Conservation (phyloP, 805 yeast species). For the Starmerella bombicola region DNA sequence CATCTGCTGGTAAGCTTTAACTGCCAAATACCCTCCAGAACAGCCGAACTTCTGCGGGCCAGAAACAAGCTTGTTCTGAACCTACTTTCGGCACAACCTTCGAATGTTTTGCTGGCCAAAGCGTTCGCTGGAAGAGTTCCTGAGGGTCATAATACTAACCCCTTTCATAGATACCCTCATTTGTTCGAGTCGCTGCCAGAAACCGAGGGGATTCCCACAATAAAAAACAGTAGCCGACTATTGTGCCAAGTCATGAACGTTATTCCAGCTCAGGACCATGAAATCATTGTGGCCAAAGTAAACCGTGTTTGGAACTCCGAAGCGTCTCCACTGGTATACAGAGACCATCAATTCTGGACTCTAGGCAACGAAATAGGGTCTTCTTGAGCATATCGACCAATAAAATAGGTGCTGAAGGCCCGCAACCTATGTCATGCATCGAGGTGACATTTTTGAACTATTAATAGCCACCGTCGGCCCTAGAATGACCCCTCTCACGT, state of each 20-base stretch:
- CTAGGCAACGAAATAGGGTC: constrained; percentile 6
- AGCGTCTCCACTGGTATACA: constrained; percentile 13
- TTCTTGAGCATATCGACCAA: no score
- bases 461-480: no score
- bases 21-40: constrained; percentile 72
- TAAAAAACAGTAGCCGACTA: constrained; percentile 23
- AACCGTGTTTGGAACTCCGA: constrained; percentile 6
- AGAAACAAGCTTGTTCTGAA: constrained; percentile 54
- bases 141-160: constrained; percentile 30
- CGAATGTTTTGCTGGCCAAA: constrained; percentile 48
- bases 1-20: constrained; percentile 72
- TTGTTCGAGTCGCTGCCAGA: constrained; percentile 7
- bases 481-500: no score
- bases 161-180: constrained; percentile 26
- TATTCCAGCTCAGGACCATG: constrained; percentile 63
- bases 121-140: constrained; percentile 44
- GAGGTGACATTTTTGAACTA: no score
- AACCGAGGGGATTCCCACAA: constrained; percentile 22
- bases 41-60: constrained; percentile 51
- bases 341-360: constrained; percentile 15
- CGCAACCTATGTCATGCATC: no score
- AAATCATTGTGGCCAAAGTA: constrained; percentile 79
- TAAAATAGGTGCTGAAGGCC: no score
- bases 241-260: constrained; percentile 23
- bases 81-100: constrained; percentile 47